phyloP scores from a whole-genome alignment of 2,329 filamentous ascomycete species.

The Davidsoniella virescens region DNA sequence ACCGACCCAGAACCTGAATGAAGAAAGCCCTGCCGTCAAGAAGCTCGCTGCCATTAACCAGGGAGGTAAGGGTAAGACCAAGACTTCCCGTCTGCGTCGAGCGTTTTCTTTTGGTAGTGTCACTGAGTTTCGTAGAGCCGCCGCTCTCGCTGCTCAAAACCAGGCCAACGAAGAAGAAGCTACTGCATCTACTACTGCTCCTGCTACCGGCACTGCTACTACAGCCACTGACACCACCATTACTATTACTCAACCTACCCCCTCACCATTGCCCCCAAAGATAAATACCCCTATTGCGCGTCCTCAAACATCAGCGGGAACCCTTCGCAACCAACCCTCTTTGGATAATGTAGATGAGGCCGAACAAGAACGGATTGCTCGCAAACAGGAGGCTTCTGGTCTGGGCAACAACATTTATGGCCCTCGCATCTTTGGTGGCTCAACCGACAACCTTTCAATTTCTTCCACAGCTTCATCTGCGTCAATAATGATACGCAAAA shows the following conservation, averaged over 20 bases:
- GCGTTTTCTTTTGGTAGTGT: conserved; percentile 96
- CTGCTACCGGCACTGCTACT: conserved; percentile 18
- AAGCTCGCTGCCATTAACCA: conserved; percentile 78
- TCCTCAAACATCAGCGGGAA: conserved; percentile 18
- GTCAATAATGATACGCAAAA: conserved; percentile 91
- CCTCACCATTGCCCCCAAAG: not conserved
- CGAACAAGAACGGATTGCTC: conserved; percentile 80
- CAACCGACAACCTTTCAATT: conserved; percentile 86
- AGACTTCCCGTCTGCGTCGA: conserved; percentile 69
- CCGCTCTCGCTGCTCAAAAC: conserved; percentile 39
- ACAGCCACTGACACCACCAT: conserved; percentile 10
- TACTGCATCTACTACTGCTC: conserved; percentile 6
- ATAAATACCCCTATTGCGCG: conserved; percentile 8
- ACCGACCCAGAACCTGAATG: conserved; percentile 17
- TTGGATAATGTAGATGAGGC: conserved; percentile 56
- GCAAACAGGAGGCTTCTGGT: conserved; percentile 80
- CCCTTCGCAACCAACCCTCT: conserved; percentile 49
- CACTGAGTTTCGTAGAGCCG: conserved; percentile 68
- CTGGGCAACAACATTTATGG: conserved; percentile 90
- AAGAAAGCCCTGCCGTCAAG: conserved; percentile 58
- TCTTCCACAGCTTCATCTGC: conserved; percentile 81
- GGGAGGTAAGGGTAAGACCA: conserved; percentile 61
- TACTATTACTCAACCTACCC: too few relatives aligned
- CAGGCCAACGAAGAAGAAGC: conserved; percentile 20
- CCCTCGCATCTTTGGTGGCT: conserved; percentile 71